phyloP scores from a whole-genome alignment of 768 basidiomycete genomes.

The Mycena capillaripes region DNA sequence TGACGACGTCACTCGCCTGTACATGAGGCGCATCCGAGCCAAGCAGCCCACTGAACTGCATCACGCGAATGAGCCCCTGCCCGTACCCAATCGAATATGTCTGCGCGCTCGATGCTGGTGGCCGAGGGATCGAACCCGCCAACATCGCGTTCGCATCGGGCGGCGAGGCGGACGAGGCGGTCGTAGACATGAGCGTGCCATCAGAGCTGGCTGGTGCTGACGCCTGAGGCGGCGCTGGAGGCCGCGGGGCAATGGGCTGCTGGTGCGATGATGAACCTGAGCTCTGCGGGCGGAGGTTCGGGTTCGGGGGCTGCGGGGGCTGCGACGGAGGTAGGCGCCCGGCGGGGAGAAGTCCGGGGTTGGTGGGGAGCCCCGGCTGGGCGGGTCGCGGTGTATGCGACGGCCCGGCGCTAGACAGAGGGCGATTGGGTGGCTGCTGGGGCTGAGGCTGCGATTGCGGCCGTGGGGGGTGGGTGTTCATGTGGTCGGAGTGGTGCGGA shows the following conservation, averaged over 20 bases:
- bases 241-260: slow-evolving; percentile 38
- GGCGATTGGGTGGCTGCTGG: slow-evolving; percentile 55
- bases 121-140: slow-evolving; percentile 16
- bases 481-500: slow-evolving; percentile 61
- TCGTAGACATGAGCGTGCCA: slow-evolving; percentile 33
- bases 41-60: slow-evolving; percentile 80
- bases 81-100: slow-evolving; percentile 62
- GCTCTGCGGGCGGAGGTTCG: slow-evolving; percentile 31
- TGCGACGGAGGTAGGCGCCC: slow-evolving; percentile 44
- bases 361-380: slow-evolving; percentile 54
- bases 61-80: slow-evolving; percentile 73
- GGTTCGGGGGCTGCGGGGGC: slow-evolving; percentile 35
- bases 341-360: slow-evolving; percentile 35
- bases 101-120: slow-evolving; percentile 16
- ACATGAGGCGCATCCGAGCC: slow-evolving; percentile 52
- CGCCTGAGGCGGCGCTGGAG: slow-evolving; percentile 13
- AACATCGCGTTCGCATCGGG: slow-evolving; percentile 28
- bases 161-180: slow-evolving; percentile 32
- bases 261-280: slow-evolving; percentile 36
- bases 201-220: slow-evolving; percentile 32
- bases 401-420: slow-evolving; percentile 63
- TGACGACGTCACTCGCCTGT: slow-evolving; percentile 14
- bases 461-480: slow-evolving; percentile 61
- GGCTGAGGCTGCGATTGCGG: slow-evolving; percentile 75
- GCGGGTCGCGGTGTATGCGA: slow-evolving; percentile 63